Base-by-base conservation (phyloP, 139 green algal species). In the Monoraphidium neglectum region DNA sequence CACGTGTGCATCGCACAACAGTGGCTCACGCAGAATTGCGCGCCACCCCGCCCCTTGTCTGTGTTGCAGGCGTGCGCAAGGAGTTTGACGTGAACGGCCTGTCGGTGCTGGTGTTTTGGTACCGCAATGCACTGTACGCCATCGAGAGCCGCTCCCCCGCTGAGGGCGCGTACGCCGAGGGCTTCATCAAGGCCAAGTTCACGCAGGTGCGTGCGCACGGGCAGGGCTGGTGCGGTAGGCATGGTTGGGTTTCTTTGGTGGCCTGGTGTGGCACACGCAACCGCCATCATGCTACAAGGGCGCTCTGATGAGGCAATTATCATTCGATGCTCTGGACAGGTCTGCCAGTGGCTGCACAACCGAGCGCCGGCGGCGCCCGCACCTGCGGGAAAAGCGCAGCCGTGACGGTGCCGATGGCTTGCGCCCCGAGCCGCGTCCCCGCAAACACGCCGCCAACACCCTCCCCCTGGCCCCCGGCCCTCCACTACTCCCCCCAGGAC, bases 81-180 rank as follows among this genome's bases (percentile, higher is more conserved):
- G 90, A 98, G 79, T 87, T 97, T 28, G 82, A 87, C 13, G 91
- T 95, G 4, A 85, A 93, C 30, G 95, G 90, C 32, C 87, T 89
- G 65, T 78, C 80, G 15, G 87, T 98, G 35, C 80, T 99, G 43
- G 57, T 99, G n/a, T 97, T 99, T 78, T 99, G 96, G 96, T 99
- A 99, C 85, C 85, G 92, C 49, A 97, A 98, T 76, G 60, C 97
- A 73, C 94, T 99, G 33, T 97, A 90, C 65, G 91, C 89, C 61
- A 97, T 98, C 77, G 92, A 99, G 83, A 59, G 78, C n/a, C 85
- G 90, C 30, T 98, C 94, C 3, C 96, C 96, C 8, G 93, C 96
- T 16, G 96, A 99, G 82, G 96, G 95, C 21, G 95, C 95, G 24
- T 99, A 98, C 90, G 92, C 81, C 47, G 94, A 98, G 78, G 96